A percentile compares a stretch with the other conserved stretches of the same genome.
phyloP scores from a whole-genome alignment of 768 basidiomycete species.

The Termitomyces sp. region DNA sequence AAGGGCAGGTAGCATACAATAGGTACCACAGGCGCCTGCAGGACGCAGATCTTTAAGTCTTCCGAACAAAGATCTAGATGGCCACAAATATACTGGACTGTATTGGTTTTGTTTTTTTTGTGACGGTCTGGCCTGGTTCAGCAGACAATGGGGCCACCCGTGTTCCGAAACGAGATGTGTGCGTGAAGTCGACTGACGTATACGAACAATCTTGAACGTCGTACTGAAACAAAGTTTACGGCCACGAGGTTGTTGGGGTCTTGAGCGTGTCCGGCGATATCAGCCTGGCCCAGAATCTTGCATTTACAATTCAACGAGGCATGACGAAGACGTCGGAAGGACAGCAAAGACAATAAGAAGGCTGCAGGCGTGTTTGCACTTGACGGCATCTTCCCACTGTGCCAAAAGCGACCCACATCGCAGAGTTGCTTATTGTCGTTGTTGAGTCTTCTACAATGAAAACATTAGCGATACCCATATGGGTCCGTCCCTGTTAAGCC shows the following conservation, averaged over 20 bases:
- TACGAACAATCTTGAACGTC: conserved; percentile 18
- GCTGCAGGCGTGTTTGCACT: not conserved
- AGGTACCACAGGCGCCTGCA: conserved; percentile 3
- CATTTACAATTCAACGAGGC: conserved; percentile 28
- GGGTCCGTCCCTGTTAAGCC: conserved; percentile 30
- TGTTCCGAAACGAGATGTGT: conserved; percentile 18
- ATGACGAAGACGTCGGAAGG: conserved; percentile 14
- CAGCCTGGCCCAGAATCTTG: conserved; percentile 20
- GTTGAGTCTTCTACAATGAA: conserved; percentile 5
- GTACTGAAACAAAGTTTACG: conserved; percentile 27
- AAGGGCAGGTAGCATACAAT: conserved; percentile 1
- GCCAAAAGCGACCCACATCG: conserved; percentile 14
- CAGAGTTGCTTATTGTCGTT: conserved; percentile 19
- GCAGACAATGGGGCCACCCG: conserved; percentile 23
- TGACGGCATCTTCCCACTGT: conserved; percentile 11
- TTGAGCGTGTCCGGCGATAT: conserved; percentile 22
- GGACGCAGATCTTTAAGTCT: conserved; percentile 22
- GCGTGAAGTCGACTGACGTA: conserved; percentile 15
- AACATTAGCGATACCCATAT: conserved; percentile 14
- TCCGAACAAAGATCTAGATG: conserved; percentile 20
- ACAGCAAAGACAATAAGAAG: conserved; percentile 28
- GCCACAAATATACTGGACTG: conserved; percentile 10
- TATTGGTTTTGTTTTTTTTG: conserved; percentile 15
- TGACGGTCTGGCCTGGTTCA: conserved; percentile 1
- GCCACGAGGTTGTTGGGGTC: conserved; percentile 28